Base-by-base conservation (phyloP, 345 rosid species). In the Lepidium didymum region DNA sequence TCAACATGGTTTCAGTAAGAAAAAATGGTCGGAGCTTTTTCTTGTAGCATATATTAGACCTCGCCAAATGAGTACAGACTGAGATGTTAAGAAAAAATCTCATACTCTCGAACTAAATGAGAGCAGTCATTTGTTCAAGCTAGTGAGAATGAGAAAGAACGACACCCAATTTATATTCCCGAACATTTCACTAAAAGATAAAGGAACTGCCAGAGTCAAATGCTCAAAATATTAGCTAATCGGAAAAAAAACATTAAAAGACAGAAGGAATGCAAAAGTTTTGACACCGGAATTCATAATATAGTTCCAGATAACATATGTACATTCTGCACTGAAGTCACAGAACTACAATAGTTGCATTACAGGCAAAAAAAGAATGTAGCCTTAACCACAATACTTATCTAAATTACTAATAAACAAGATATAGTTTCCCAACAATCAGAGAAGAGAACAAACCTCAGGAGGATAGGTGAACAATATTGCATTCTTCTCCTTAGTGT, bases 381-480 rank as follows among this genome's bases (percentile, higher is more conserved):
- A 35, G 14, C 42, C 45, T 2, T 14, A 64, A 5, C 10, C 10
- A 64, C 8, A 8, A 21, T 15, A 53, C 12, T 9, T 6, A 43
- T 63, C 56, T 3, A 63, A 33, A 31, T n/a, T 14, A 18, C 10
- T 43, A 8, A 10, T 21, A 9, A 43, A 40, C 18, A 34, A 38
- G 53, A 65, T 16, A 45, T n/a, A 13, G 10, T 56, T 23, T 43
- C 56, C 51, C 52, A 9, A 66, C n/a, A 59, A 5, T 16, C 15
- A 60, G 43, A 38, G 16, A 71, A 29, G 33, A 29, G 33, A 29
- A 6, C 7, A 81, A 61, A 85, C 99, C 81, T 77, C 83, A 31
- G 81, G 99, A 62, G 99, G 96, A 80, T 91, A 89, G 21, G 99
- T 91, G 71, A 87, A 91, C 66, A 95, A 72, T 38, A 95, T 87